Evolutionary conservation across 192 early-diverging fungal genomes (phyloP).

Genomic region (Kappamyces sp.): DNA sequence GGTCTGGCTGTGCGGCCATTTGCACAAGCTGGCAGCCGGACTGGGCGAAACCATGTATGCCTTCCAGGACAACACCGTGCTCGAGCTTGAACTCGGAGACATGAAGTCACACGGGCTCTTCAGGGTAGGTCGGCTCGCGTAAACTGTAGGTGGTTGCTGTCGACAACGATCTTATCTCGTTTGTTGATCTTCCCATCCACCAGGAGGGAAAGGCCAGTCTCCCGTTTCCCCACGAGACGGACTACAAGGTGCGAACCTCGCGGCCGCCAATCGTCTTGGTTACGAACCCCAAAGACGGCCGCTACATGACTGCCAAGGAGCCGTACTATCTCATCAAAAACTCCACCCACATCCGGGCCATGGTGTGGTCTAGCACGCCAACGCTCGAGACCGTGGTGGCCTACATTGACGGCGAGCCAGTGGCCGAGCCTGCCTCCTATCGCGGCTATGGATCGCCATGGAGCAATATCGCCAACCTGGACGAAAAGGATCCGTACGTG

Average conservation of each 20-base stretch:
- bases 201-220: slow-evolving; percentile 19
- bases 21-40: slow-evolving; percentile 68
- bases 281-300: slow-evolving; percentile 83
- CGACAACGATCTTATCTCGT: slow-evolving; percentile 79
- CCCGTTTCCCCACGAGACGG: slow-evolving; percentile 41
- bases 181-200: slow-evolving; percentile 68
- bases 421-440: slow-evolving; percentile 23
- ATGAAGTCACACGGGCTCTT: slow-evolving; percentile 86
- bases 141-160: slow-evolving; percentile 55
- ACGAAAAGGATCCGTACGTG: slow-evolving; percentile 42
- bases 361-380: slow-evolving; percentile 60
- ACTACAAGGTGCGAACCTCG: slow-evolving; percentile 20
- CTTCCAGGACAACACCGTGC: slow-evolving; percentile 21
- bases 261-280: slow-evolving; percentile 69
- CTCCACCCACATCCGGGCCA: slow-evolving; percentile 68
- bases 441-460: slow-evolving; percentile 5
- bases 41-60: slow-evolving; percentile 34
- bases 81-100: slow-evolving; percentile 80
- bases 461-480: background rate
- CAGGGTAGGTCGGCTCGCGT: slow-evolving; percentile 26
- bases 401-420: slow-evolving; percentile 34
- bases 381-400: slow-evolving; percentile 46
- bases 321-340: slow-evolving; percentile 55
- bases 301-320: slow-evolving; percentile 68
- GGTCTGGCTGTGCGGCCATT: slow-evolving; percentile 79